These are phyloP conservation scores for Prototheca stagnorum DNA, from an alignment of 163 green algal species.

Conservation along the genomic window DNA sequence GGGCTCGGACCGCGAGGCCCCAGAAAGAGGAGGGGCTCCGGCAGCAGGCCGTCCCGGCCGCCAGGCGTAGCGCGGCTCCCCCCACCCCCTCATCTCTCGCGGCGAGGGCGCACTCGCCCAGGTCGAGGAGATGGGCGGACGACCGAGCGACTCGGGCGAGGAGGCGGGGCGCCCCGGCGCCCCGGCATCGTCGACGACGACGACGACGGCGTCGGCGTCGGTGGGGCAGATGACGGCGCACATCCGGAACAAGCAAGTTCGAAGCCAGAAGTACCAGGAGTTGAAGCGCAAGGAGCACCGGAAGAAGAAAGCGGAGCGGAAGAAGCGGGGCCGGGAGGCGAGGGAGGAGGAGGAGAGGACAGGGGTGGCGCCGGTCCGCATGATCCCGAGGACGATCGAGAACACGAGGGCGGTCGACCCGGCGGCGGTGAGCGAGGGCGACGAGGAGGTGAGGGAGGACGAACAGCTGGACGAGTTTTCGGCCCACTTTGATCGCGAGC, in stretches of 20 bases:
- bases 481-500: slow-evolving; percentile 52
- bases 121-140: no score
- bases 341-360: neutral
- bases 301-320: slow-evolving; percentile 42
- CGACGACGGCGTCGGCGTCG: neutral
- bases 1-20: no score
- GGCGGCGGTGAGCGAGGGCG: slow-evolving; percentile 49
- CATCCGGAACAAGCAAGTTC: slow-evolving; percentile 73
- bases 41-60: no score
- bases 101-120: no score
- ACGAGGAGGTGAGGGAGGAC: slow-evolving; percentile 63
- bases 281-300: slow-evolving; percentile 61
- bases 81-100: no score
- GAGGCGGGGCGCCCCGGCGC: no score
- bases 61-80: no score
- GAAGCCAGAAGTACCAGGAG: slow-evolving; percentile 56
- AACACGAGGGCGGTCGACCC: slow-evolving; percentile 72
- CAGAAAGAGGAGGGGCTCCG: no score
- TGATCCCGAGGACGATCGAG: slow-evolving; percentile 62
- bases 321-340: slow-evolving; percentile 42
- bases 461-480: slow-evolving; percentile 71
- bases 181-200: no score
- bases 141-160: no score
- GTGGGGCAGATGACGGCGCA: slow-evolving; percentile 55
- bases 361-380: neutral